Evolutionary conservation across 140 eudicot genomes (phyloP).

Genomic region (Senecio squalidus): DNA sequence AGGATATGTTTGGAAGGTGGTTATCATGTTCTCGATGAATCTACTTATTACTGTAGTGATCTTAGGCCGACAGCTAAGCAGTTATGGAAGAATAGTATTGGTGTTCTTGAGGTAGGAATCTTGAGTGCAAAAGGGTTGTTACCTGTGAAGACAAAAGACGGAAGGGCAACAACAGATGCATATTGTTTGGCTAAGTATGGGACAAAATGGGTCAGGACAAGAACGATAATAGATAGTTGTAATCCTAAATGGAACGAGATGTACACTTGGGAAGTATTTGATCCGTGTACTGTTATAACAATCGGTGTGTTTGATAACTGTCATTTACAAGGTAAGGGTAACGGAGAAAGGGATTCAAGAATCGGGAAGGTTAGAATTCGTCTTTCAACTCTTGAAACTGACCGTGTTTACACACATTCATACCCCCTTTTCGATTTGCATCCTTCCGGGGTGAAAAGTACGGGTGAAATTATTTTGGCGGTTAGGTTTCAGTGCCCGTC

Average conservation of each 20-base stretch:
- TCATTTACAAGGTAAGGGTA: background rate
- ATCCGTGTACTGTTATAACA: conserved; percentile 8
- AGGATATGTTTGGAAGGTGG: conserved; percentile 19
- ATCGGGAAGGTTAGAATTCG: conserved; percentile 15
- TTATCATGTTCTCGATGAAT: conserved; percentile 18
- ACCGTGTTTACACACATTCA: background rate
- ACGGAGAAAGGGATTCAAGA: background rate
- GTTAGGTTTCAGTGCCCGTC: conserved; percentile 4
- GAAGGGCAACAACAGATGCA: conserved; percentile 8
- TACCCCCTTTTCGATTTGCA: conserved; percentile 13
- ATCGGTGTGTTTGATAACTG: conserved; percentile 20
- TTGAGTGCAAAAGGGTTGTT: conserved; percentile 12
- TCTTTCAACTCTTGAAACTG: conserved; percentile 12
- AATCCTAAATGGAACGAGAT: conserved; percentile 4
- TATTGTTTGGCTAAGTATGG: conserved; percentile 22
- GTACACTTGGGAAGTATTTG: conserved; percentile 14
- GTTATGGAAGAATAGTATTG: conserved; percentile 11
- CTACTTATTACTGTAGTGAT: background rate
- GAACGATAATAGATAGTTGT: conserved; percentile 5
- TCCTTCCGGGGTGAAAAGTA: conserved; percentile 10
- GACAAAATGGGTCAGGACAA: conserved; percentile 16
- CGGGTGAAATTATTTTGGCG: conserved; percentile 10
- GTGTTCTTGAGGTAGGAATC: conserved; percentile 20
- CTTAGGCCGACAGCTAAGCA: conserved; percentile 10
- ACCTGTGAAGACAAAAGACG: conserved; percentile 11